Conservation (phyloP, 2,329 filamentous ascomycete species). For the Aspergillus floridensis region DNA sequence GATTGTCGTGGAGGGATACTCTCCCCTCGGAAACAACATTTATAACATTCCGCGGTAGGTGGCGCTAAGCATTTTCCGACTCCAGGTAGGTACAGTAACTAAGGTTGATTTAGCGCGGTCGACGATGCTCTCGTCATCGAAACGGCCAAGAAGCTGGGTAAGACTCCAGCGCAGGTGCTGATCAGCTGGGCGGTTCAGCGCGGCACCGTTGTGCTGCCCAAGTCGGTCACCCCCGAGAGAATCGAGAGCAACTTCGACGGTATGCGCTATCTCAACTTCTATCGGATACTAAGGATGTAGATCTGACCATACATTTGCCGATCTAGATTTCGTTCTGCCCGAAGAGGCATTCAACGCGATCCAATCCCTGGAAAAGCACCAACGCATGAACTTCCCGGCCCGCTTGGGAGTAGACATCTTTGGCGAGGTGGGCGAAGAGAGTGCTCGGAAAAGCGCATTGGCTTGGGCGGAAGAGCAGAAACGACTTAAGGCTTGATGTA, state of each 20-base stretch:
- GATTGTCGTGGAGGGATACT: conserved; percentile 49
- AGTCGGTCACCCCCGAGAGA: conserved; percentile 15
- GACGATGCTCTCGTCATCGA: conserved; percentile 15
- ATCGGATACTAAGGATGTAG: too few species aligned
- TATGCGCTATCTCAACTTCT: neutral
- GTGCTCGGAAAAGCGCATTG: conserved; percentile 9
- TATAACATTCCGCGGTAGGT: conserved; percentile 18
- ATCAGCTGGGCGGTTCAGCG: conserved; percentile 19
- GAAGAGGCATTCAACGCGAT: conserved; percentile 14
- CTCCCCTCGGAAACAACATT: conserved; percentile 46
- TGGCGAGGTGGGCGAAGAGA: conserved; percentile 16
- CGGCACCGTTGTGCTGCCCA: conserved; percentile 17
- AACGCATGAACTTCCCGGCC: conserved; percentile 18
- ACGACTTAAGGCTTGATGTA: neutral
- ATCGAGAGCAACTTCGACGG: conserved; percentile 18
- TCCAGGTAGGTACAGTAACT: neutral
- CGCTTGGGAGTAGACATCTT: conserved; percentile 17
- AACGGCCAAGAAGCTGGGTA: conserved; percentile 10
- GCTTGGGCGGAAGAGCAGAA: conserved; percentile 18
- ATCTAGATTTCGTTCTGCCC: conserved; percentile 16
- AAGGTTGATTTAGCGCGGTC: conserved; percentile 11
- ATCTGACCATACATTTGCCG: neutral
- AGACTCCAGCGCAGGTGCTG: conserved; percentile 14
- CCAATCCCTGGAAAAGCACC: conserved; percentile 14
- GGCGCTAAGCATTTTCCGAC: neutral